Evolutionary conservation across 1,284 basidiomycete species (phyloP), one percentile per base, ranked within the genome.

Genomic region (Apiotrichum domesticum): DNA sequence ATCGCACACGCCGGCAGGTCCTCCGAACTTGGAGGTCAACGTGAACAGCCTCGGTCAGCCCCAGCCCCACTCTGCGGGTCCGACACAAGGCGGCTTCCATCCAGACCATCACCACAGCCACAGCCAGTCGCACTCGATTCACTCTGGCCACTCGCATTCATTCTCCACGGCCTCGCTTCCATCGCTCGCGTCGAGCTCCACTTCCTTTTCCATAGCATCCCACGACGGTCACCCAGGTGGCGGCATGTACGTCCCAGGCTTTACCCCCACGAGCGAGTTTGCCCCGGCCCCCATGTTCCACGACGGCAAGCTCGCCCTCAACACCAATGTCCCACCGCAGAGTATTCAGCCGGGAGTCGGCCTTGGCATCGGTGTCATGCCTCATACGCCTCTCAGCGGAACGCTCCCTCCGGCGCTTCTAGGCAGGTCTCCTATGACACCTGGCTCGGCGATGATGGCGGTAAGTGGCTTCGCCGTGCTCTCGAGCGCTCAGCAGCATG

Each of bases 81-180:
- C 47, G 4, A 47, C 47, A 37, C 54, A 48, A 43, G 52, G 40
- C 14, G 40, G 34, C 6, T 54, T 49, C 35, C 47, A 49, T 37
- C 47, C 47, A 44, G 45, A 52, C n/a, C 53, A 61, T 42, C 48
- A 48, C 48, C 56, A 49, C 44, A 51, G 42, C 11, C 37, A 37
- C n/a, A 39, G 35, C 4, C n/a, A n/a, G n/a, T n/a, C n/a, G n/a
- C 47, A 49, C 35, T 49, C 47, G 21, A 37, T 49, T 35, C 34
- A 51, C 33, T 51, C 50, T 32, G 60, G 55, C 2, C 57, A 62
- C 40, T 56, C 54, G 40, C 57, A 61, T 44, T 56, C 63, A 9
- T 64, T 61, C 54, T 57, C 57, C 11, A 58, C 52, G 6, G 58
- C 61, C 11, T 65, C 63, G 2, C 54, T 63, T 2, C 55, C 61